Base-by-base conservation (phyloP, 306 rosid genomes). In the Lithocarpus polystachyus region DNA sequence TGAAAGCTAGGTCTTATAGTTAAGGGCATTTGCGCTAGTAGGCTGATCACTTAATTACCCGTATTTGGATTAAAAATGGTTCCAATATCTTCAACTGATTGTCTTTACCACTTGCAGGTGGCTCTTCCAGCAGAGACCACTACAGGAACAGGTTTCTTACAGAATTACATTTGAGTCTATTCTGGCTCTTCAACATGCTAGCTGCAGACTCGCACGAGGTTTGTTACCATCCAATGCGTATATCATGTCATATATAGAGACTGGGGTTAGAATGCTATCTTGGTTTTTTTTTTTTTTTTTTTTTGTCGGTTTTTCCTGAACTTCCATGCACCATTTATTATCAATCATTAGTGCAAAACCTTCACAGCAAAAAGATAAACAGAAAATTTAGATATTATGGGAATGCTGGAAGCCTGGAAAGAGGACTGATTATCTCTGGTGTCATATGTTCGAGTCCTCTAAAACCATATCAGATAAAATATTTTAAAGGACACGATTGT, bases 101-200 rank as follows among this genome's bases (percentile, higher is more conserved):
- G 23, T 74, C 61, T 83, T 76, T 75, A 75, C 74, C 45, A 76
- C 74, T 83, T 82, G 74, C 86, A 95, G 98, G 90, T 95, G 80
- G 98, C 99, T 83, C 98, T 95, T 87, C 99, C 96, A 7, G 87
- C 88, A 23, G 97, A 93, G 82, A 95, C 91, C 76, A 84, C 90
- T 33, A 88, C 96, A 23, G 93, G 90, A 77, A 76, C 89, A 71
- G 64, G 96, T 83, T 95, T 91, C 87, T 76, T 95, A 73, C 96
- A 91, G 77, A 54, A 87, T 81, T 91, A 95, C 85, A 89, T 95
- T 24, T 64, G 99, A 95, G 75, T 84, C 86, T 51, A 85, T 90
- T 85, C 79, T 95, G 81, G 98, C 94, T 79, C 94, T 95, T 86
- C 96, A 93, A 91, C 90, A 84, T 74, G 97, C 91, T 87, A 93